These are phyloP conservation scores for Byssochlamys sp. DNA, from an alignment of 2,329 filamentous ascomycete genomes.

Conservation along the genomic window DNA sequence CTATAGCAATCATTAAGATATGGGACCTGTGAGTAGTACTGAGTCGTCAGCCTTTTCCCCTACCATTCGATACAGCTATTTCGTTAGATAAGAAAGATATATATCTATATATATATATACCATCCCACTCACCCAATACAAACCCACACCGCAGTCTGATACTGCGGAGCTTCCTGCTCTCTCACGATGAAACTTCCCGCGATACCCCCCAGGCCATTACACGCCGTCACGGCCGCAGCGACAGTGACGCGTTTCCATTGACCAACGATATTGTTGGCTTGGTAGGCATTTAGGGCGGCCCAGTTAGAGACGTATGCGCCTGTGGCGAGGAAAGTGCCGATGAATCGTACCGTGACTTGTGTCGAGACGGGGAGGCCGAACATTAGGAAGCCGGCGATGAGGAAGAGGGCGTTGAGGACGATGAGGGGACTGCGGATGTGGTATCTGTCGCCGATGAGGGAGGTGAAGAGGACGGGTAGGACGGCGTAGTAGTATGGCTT, in stretches of 20 bases:
- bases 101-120: neutral
- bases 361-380: conserved; percentile 47
- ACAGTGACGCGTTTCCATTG: conserved; percentile 58
- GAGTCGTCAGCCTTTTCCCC: neutral
- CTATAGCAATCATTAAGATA: conserved; percentile 47
- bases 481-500: conserved; percentile 57
- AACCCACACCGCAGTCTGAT: conserved; percentile 58
- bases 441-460: conserved; percentile 52
- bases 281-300: conserved; percentile 56
- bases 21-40: conserved; percentile 36
- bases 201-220: conserved; percentile 55
- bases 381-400: conserved; percentile 57
- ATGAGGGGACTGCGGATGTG: conserved; percentile 55
- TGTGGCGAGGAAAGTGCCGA: conserved; percentile 57
- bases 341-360: conserved; percentile 53
- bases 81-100: neutral
- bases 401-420: conserved; percentile 52
- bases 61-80: neutral
- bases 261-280: conserved; percentile 53
- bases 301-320: conserved; percentile 61
- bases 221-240: conserved; percentile 50
- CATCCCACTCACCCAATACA: conserved; percentile 43
- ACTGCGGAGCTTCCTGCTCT: conserved; percentile 51
- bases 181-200: conserved; percentile 58
- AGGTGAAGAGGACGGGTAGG: conserved; percentile 54